phyloP scores from a whole-genome alignment of 305 asterid genomes.

The Fraxinus latifolia region DNA sequence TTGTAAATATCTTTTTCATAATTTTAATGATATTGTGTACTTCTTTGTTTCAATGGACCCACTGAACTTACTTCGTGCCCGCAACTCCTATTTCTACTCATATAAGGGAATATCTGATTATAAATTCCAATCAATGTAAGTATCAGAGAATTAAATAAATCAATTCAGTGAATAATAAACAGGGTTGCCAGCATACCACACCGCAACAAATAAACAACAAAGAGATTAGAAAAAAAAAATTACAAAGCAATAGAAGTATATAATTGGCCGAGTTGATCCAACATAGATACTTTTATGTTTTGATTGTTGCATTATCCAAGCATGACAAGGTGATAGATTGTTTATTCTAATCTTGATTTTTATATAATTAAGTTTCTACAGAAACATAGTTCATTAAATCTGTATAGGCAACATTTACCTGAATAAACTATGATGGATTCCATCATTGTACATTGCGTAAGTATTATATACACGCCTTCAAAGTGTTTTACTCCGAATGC shows the following conservation, averaged over 20 bases:
- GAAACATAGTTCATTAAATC: background rate
- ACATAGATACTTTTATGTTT: background rate
- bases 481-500: background rate
- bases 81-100: background rate
- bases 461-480: background rate
- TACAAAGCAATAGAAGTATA: background rate
- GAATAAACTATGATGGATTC: background rate
- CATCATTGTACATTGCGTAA: background rate
- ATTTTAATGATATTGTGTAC: background rate
- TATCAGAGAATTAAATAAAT: background rate
- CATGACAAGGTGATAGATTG: background rate
- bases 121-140: background rate
- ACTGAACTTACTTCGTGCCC: background rate
- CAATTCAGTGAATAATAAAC: background rate
- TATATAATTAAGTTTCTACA: background rate
- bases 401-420: background rate
- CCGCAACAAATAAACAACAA: background rate
- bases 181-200: background rate
- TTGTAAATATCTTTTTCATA: too few relatives aligned
- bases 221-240: background rate
- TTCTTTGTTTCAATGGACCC: background rate
- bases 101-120: background rate
- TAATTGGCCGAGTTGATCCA: background rate
- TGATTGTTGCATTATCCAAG: background rate
- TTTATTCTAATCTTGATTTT: background rate